These are phyloP conservation scores for Keithomyces neogunnii DNA, from an alignment of 2,329 filamentous ascomycete species.

Conservation along the genomic window DNA sequence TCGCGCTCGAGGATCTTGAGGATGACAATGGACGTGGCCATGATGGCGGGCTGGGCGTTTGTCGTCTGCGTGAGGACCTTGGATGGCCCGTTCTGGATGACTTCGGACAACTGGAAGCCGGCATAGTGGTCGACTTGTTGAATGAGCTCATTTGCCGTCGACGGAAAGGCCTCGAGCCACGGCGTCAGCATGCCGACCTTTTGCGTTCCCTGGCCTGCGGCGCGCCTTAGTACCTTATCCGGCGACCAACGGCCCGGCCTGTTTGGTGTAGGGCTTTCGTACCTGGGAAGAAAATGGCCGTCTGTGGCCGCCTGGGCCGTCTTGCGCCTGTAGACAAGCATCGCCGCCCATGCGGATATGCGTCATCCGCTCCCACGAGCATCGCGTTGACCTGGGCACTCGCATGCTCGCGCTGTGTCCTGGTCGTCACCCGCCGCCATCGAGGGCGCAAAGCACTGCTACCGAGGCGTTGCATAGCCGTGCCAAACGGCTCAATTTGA, in stretches of 20 bases:
- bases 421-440: slow-evolving; percentile 9
- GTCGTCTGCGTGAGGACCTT: slow-evolving; percentile 69
- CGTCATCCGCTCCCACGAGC: slow-evolving; percentile 10
- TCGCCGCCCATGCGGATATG: neutral
- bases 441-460: slow-evolving; percentile 19
- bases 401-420: neutral
- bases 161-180: slow-evolving; percentile 81
- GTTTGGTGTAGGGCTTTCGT: neutral
- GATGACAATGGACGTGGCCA: slow-evolving; percentile 88
- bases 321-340: slow-evolving; percentile 20
- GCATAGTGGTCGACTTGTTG: slow-evolving; percentile 79
- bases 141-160: slow-evolving; percentile 65
- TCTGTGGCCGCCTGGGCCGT: slow-evolving; percentile 32
- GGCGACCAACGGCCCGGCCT: neutral
- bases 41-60: slow-evolving; percentile 90
- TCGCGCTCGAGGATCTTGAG: slow-evolving; percentile 78
- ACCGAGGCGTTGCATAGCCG: slow-evolving; percentile 24
- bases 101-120: slow-evolving; percentile 62
- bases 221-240: neutral
- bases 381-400: neutral
- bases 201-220: slow-evolving; percentile 75
- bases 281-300: slow-evolving; percentile 55
- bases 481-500: slow-evolving; percentile 12
- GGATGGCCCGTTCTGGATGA: slow-evolving; percentile 75
- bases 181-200: slow-evolving; percentile 79